phyloP scores from a whole-genome alignment of 2,329 filamentous ascomycete species.

The Sclerotiophoma versabilis region DNA sequence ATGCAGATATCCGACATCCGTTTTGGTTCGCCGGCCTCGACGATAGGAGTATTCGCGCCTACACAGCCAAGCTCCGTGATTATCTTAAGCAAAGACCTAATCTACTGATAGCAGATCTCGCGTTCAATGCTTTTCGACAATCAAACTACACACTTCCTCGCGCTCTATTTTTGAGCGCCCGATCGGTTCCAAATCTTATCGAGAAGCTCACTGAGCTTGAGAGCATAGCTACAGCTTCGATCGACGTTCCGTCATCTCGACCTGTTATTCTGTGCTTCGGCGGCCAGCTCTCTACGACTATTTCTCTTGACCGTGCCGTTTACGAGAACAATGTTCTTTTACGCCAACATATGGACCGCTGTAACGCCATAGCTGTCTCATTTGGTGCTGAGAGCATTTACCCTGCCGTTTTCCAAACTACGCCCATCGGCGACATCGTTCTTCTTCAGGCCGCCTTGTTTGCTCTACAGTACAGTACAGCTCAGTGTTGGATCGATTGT shows the following conservation, averaged over 20 bases:
- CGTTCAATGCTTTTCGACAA: constrained; percentile 22
- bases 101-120: constrained; percentile 6
- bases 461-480: constrained; percentile 41
- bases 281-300: constrained; percentile 22
- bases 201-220: constrained; percentile 4
- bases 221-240: neutral
- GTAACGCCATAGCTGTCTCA: constrained; percentile 3
- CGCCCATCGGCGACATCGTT: constrained; percentile 20
- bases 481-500: constrained; percentile 35
- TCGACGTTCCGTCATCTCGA: neutral
- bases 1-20: neutral
- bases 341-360: constrained; percentile 20
- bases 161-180: constrained; percentile 1
- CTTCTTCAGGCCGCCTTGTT: constrained; percentile 40
- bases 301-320: constrained; percentile 4
- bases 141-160: constrained; percentile 15
- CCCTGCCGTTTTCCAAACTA: constrained; percentile 22
- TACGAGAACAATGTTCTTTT: constrained; percentile 18
- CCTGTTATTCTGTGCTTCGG: constrained; percentile 32
- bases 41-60: neutral
- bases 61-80: neutral
- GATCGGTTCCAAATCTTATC: constrained; percentile 7
- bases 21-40: constrained; percentile 3
- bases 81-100: neutral
- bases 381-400: constrained; percentile 20